A percentile compares a stretch with the other conserved stretches of the same genome.
Conservation (phyloP, 2,329 filamentous ascomycete species). For the Plectosphaerella plurivora region DNA sequence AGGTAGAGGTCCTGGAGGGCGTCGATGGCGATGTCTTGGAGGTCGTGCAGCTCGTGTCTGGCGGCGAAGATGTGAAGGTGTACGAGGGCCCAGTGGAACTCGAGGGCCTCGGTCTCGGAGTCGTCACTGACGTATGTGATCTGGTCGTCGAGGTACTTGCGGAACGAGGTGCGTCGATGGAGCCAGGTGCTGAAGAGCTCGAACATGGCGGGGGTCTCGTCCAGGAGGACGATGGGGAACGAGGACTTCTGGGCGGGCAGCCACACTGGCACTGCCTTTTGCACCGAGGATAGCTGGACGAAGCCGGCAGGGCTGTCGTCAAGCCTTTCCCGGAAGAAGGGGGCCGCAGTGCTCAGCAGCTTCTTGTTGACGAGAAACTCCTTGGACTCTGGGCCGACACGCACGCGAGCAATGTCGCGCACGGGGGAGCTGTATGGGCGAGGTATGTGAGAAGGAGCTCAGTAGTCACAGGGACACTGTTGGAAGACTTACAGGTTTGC, state of each 20-base stretch:
- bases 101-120: constrained; percentile 11
- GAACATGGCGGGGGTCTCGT: constrained; percentile 47
- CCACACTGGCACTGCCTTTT: constrained; percentile 28
- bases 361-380: constrained; percentile 38
- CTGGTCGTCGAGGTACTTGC: constrained; percentile 36
- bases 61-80: constrained; percentile 55
- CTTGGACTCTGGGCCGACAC: constrained; percentile 35
- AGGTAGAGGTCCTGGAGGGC: constrained; percentile 56
- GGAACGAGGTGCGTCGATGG: constrained; percentile 34
- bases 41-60: constrained; percentile 39
- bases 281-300: constrained; percentile 9
- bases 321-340: constrained; percentile 44
- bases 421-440: background rate
- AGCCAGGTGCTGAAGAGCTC: constrained; percentile 50
- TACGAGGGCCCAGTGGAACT: constrained; percentile 51
- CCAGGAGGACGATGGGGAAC: constrained; percentile 29
- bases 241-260: constrained; percentile 17
- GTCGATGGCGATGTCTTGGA: constrained; percentile 56
- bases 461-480: too few species aligned
- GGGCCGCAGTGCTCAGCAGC: constrained; percentile 40
- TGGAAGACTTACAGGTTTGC: constrained; percentile 6
- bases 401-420: constrained; percentile 24
- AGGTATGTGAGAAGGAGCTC: background rate
- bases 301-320: constrained; percentile 24
- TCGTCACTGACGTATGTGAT: constrained; percentile 19